Conservation (phyloP, 306 rosid species). For the Rosa rugosa region DNA sequence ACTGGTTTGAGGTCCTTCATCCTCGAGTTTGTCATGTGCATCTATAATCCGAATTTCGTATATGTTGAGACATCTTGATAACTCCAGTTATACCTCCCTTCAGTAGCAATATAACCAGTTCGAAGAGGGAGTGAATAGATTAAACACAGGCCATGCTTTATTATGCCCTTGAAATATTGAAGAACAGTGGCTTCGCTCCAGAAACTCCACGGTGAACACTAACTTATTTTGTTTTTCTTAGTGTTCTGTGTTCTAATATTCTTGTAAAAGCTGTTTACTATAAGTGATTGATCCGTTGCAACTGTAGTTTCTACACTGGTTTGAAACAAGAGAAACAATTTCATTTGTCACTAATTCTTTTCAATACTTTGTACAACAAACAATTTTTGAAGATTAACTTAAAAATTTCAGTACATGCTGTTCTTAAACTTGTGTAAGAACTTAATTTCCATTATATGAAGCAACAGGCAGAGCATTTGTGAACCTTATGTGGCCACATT, state of each 20-base stretch:
- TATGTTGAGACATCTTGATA: neutral
- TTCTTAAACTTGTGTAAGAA: neutral
- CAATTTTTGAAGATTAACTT: neutral
- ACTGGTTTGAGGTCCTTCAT: neutral
- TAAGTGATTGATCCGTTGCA: neutral
- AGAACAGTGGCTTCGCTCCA: neutral
- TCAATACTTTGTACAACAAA: neutral
- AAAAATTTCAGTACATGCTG: neutral
- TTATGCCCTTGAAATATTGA: neutral
- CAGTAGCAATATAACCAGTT: neutral
- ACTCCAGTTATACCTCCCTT: neutral
- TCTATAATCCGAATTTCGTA: neutral
- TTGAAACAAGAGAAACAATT: neutral
- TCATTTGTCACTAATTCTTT: neutral
- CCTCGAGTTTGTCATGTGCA: neutral
- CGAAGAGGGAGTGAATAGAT: neutral
- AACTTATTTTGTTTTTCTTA: neutral
- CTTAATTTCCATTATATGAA: neutral
- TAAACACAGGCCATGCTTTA: neutral
- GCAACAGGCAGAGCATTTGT: neutral
- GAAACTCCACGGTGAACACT: neutral
- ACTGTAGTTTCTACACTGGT: neutral
- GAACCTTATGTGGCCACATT: neutral
- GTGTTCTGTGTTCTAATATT: neutral
- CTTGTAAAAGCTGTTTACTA: neutral